phyloP scores from a whole-genome alignment of 169 alveolate genomes.

The Plasmodium malariae region DNA sequence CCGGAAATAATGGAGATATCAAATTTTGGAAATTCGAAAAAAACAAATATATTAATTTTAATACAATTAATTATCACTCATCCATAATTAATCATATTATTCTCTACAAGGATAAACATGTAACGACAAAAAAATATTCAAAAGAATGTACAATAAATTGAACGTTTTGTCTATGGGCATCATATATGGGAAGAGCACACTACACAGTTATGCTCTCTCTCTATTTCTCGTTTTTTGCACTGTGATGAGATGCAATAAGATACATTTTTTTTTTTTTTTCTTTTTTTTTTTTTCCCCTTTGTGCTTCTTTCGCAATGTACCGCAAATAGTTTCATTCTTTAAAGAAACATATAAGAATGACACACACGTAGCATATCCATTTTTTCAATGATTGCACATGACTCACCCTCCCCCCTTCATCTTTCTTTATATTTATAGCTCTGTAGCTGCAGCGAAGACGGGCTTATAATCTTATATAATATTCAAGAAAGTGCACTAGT shows the following conservation, averaged over 20 bases:
- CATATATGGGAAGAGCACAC: too few species aligned
- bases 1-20: conserved; percentile 73
- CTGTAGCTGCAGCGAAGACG: conserved; percentile 69
- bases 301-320: too few species aligned
- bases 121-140: conserved; percentile 2
- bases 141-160: too few species aligned
- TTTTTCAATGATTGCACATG: not conserved
- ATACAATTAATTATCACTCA: conserved; percentile 38
- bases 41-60: conserved; percentile 30
- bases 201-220: too few species aligned
- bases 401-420: not conserved
- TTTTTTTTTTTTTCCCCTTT: too few species aligned
- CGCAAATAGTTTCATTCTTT: too few species aligned
- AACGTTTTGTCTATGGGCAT: too few species aligned
- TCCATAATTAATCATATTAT: conserved; percentile 37
- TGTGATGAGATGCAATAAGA: too few species aligned
- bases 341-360: too few species aligned
- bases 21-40: conserved; percentile 65
- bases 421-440: conserved; percentile 1
- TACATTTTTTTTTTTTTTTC: too few species aligned
- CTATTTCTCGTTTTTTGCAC: too few species aligned
- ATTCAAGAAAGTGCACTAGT: conserved; percentile 22
- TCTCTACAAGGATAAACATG: conserved; percentile 50
- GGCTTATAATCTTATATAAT: conserved; percentile 47
- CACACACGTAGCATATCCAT: too few species aligned